Evolutionary conservation across 352 stramenopile genomes (phyloP), one percentile per base, ranked within the genome.

Genomic region (Plasmopara halstedii): DNA sequence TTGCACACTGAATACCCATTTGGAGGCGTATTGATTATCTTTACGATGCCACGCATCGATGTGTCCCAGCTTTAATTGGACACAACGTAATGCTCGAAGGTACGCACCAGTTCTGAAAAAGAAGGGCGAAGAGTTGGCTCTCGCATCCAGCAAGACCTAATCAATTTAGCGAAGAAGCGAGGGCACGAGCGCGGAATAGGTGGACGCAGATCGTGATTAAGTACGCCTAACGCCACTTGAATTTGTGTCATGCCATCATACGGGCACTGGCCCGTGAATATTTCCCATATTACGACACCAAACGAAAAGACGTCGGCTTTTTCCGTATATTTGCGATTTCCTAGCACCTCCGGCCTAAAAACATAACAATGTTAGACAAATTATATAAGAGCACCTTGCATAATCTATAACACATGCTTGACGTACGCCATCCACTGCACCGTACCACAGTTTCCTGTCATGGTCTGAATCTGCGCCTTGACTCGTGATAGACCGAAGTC

Each of bases 241-340:
- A 96, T 94, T 51, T 92, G 85, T 22, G 77, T 82, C 83, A 95
- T 92, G 35, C 80, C 83, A 36, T 94, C 81, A 52, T 96, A 95
- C 23, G 89, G 89, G 42, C 88, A 94, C 26, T 69, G 62, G n/a
- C 80, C 67, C 22, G 85, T 88, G 58, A 94, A 94, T 38, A 96
- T 95, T 53, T 97, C 88, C 88, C 88, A 97, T 44, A 97, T 70
- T 18, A 97, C 91, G 34, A 97, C 96, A 27, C 72, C 88, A 56
- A 97, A 96, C 34, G 83, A 95, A 52, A 92, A 97, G 39, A 97
- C 88, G 51, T 97, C 87, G 2, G 86, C 87, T 53, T 96, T 96
- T 52, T 96, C 88, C 15, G 86, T 96, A 70, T 96, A 97, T 53
- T 92, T 89, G 45, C 85, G 67, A 51, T 88, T 94, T 41, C 86